phyloP scores from a whole-genome alignment of 139 green algal genomes.

The Chlorella sorokiniana region DNA sequence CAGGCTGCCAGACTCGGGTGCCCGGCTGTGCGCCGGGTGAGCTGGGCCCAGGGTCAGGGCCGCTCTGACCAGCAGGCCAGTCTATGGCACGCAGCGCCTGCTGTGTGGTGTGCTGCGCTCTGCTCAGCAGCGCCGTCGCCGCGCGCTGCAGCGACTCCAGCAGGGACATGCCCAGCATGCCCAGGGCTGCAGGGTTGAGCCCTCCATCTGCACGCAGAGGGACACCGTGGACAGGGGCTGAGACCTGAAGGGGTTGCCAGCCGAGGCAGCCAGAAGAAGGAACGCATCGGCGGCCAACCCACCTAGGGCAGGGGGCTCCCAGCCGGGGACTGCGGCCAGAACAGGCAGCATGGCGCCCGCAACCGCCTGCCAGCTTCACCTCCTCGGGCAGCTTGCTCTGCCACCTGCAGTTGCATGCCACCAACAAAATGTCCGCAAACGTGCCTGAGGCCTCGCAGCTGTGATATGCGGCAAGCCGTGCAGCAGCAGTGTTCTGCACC shows the following conservation, averaged over 20 bases:
- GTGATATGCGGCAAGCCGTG: no score
- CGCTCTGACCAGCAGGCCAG: slow-evolving; percentile 26
- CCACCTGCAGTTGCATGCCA: slow-evolving; percentile 45
- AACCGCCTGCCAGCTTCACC: slow-evolving; percentile 10
- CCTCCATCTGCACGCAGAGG: not conserved
- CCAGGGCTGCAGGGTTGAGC: not conserved
- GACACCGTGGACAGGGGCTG: not conserved
- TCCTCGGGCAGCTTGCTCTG: slow-evolving; percentile 31
- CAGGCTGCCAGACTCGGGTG: not conserved
- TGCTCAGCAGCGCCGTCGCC: not conserved
- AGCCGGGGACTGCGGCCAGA: slow-evolving; percentile 43
- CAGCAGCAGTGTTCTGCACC: no score
- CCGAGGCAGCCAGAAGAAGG: no score
- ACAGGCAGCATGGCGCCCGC: slow-evolving; percentile 42
- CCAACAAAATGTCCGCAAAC: no score
- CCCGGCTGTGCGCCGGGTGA: not conserved
- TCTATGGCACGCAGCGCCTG: slow-evolving; percentile 45
- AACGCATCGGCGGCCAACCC: not conserved
- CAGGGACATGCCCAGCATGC: not conserved
- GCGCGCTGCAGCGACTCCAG: not conserved
- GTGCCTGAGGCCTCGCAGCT: no score
- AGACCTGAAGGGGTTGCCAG: not conserved
- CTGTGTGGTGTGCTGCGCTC: not conserved
- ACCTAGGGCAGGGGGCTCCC: not conserved
- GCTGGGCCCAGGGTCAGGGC: not conserved